These are phyloP conservation scores for Hyaloscypha variabilis DNA, from an alignment of 495 filamentous ascomycete species.

Conservation along the genomic window DNA sequence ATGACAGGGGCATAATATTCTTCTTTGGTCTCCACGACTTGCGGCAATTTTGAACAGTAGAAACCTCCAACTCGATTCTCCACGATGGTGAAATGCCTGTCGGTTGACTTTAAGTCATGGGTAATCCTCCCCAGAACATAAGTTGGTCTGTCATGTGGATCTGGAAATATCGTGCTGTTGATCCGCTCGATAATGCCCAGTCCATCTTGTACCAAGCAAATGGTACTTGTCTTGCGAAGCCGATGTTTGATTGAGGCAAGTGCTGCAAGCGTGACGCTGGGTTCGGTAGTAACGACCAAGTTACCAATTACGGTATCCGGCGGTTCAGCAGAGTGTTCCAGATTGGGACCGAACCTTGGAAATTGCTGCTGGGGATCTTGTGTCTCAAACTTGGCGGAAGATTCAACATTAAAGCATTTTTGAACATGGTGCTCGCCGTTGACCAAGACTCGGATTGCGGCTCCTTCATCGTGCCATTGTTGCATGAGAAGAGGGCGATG, in stretches of 20 bases:
- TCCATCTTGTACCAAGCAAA: conserved; percentile 82
- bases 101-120: conserved; percentile 55
- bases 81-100: conserved; percentile 56
- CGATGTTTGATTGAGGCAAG: conserved; percentile 62
- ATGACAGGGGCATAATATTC: not conserved
- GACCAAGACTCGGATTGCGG: conserved; percentile 22
- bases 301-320: conserved; percentile 59
- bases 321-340: conserved; percentile 22
- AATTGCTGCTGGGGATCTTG: not conserved
- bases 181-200: conserved; percentile 80
- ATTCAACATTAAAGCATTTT: conserved; percentile 45
- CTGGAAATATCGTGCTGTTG: conserved; percentile 66
- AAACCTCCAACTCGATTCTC: conserved; percentile 55
- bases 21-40: not conserved
- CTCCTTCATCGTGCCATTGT: conserved; percentile 33
- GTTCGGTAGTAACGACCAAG: conserved; percentile 73
- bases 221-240: conserved; percentile 70
- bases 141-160: conserved; percentile 63
- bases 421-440: conserved; percentile 31
- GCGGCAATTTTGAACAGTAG: conserved; percentile 11
- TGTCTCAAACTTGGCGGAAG: conserved; percentile 8
- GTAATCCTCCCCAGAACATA: conserved; percentile 76
- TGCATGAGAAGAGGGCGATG: conserved; percentile 33
- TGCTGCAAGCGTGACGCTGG: conserved; percentile 55
- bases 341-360: conserved; percentile 12